Conservation (phyloP, 2,329 filamentous ascomycete genomes). For the Apiospora malaysiana region DNA sequence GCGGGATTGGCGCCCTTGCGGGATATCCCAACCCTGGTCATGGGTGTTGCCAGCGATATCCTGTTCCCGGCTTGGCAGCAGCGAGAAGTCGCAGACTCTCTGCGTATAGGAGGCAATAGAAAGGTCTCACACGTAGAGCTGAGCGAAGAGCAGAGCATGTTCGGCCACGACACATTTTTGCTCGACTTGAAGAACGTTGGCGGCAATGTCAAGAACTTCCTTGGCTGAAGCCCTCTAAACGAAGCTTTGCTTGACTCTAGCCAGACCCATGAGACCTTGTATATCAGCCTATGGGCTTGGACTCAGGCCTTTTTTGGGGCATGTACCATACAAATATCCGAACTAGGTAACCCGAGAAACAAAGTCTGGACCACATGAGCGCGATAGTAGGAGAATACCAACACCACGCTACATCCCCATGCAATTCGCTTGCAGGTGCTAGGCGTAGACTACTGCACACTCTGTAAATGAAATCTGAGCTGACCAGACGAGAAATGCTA, state of each 20-base stretch:
- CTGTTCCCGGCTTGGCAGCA: slow-evolving; percentile 99
- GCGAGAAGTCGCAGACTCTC: slow-evolving; percentile 85
- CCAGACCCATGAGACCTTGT: neutral
- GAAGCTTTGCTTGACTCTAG: neutral
- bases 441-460: neutral
- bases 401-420: neutral
- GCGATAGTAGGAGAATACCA: neutral
- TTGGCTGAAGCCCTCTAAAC: slow-evolving; percentile 56
- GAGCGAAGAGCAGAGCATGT: slow-evolving; percentile 91
- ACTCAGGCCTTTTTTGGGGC: neutral
- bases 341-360: too few species aligned
- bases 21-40: slow-evolving; percentile 81
- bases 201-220: slow-evolving; percentile 78
- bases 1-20: slow-evolving; percentile 73
- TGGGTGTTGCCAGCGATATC: slow-evolving; percentile 95
- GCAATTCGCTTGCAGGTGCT: neutral
- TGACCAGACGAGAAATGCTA: slow-evolving; percentile 7
- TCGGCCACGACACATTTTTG: slow-evolving; percentile 96
- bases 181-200: slow-evolving; percentile 92
- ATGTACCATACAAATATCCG: neutral
- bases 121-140: slow-evolving; percentile 88
- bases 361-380: neutral
- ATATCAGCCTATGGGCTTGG: neutral
- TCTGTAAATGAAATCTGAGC: neutral
- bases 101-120: slow-evolving; percentile 78